Conservation (phyloP, 2,329 filamentous ascomycete species). For the Epichloe amarillans region DNA sequence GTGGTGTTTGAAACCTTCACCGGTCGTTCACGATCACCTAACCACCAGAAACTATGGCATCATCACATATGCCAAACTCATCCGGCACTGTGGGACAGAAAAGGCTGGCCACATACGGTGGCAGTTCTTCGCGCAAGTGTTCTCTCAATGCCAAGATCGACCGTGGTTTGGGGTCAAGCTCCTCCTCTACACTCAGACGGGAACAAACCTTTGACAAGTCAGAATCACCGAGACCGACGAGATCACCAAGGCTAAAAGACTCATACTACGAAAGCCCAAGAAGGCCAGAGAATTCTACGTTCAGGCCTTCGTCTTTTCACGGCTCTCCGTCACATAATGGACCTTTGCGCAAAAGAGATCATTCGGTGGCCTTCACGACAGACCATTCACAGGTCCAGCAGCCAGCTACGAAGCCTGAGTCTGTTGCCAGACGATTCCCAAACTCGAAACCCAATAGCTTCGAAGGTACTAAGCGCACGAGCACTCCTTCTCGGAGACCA, state of each 20-base stretch:
- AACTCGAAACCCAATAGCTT: not conserved
- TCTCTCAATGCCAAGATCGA: not conserved
- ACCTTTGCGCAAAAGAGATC: constrained; percentile 2
- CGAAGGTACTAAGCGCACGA: not conserved
- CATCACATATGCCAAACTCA: not conserved
- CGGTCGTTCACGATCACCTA: not conserved
- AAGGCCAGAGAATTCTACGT: not conserved
- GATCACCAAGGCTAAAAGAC: not conserved
- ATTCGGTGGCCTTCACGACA: constrained; percentile 1
- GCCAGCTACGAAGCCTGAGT: not conserved
- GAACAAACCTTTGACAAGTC: not conserved
- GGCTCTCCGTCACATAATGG: not conserved
- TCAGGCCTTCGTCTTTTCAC: not conserved
- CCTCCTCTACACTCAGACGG: not conserved
- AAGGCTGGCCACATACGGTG: constrained; percentile 1
- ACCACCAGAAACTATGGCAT: not conserved
- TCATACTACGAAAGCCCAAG: not conserved
- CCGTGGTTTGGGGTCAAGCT: not conserved
- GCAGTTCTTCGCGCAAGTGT: constrained; percentile 1
- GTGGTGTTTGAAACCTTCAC: too few species aligned
- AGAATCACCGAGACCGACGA: not conserved
- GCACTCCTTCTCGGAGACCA: constrained; percentile 3
- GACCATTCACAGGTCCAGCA: not conserved
- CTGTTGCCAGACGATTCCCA: not conserved
- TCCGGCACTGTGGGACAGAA: not conserved